A percentile compares a stretch with the other conserved stretches of the same genome.
These are phyloP conservation scores for Oryza rufipogon DNA, from an alignment of 176 grass and related monocot species.

Conservation along the genomic window DNA sequence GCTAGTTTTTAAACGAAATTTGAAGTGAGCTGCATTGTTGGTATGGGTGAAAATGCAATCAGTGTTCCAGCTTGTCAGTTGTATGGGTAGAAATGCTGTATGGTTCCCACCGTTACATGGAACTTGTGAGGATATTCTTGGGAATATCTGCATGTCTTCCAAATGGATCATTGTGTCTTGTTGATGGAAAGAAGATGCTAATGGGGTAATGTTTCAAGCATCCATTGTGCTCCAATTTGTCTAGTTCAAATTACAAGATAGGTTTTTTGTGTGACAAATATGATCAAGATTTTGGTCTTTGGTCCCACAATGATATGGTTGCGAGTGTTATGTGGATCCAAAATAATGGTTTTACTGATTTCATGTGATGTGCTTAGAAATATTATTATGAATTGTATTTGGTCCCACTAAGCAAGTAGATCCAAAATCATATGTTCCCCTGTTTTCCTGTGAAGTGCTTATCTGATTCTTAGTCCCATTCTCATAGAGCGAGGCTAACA, in stretches of 20 bases:
- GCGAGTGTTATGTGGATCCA: neutral
- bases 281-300: slow-evolving; percentile 1
- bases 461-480: neutral
- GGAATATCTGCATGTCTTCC: neutral
- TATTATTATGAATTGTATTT: neutral
- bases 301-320: neutral
- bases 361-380: neutral
- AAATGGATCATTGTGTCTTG: slow-evolving; percentile 7
- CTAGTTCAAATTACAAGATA: neutral
- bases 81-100: neutral
- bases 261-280: neutral
- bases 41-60: slow-evolving; percentile 1
- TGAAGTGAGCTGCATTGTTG: neutral
- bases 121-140: slow-evolving; percentile 30
- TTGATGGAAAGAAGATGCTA: neutral
- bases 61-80: neutral
- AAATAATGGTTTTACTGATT: slow-evolving; percentile 21
- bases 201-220: neutral
- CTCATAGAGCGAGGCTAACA: neutral
- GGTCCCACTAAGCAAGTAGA: neutral
- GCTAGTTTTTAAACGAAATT: slow-evolving; percentile 4
- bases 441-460: slow-evolving; percentile 23
- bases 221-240: neutral
- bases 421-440: neutral
- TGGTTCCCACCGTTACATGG: neutral